These are phyloP conservation scores for Stachybotrys echinatus DNA, from an alignment of 2,329 filamentous ascomycete species.

Conservation along the genomic window DNA sequence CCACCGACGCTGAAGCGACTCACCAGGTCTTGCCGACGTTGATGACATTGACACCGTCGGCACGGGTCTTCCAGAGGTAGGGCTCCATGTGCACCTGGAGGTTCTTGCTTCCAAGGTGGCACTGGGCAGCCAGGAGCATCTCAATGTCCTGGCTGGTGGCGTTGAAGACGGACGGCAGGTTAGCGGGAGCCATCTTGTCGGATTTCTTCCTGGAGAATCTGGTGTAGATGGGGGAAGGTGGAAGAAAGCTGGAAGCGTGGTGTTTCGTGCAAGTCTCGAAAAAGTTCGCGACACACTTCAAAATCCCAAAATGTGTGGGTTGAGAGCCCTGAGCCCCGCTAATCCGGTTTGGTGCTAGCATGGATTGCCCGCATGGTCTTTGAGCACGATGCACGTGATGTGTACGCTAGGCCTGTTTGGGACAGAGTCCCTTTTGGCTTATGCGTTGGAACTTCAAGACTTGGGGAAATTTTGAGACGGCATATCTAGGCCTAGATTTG, in stretches of 20 bases:
- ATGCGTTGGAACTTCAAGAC: background rate
- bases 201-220: slow-evolving; percentile 28
- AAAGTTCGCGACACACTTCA: slow-evolving; percentile 37
- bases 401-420: slow-evolving; percentile 11
- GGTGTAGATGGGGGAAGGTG: slow-evolving; percentile 18
- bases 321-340: slow-evolving; percentile 27
- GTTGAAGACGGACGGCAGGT: slow-evolving; percentile 94
- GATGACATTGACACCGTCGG: slow-evolving; percentile 96
- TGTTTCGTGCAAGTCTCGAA: slow-evolving; percentile 22
- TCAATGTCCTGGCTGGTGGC: slow-evolving; percentile 98
- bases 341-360: slow-evolving; percentile 16
- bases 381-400: slow-evolving; percentile 25
- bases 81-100: slow-evolving; percentile 99
- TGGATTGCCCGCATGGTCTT: background rate
- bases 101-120: slow-evolving; percentile 98
- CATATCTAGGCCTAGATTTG: slow-evolving; percentile 3
- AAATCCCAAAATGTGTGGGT: slow-evolving; percentile 37
- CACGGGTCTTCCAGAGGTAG: slow-evolving; percentile 99
- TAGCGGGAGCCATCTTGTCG: slow-evolving; percentile 88
- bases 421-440: background rate
- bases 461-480: slow-evolving; percentile 28
- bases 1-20: slow-evolving; percentile 29
- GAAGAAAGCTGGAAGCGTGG: slow-evolving; percentile 18
- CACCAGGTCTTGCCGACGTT: slow-evolving; percentile 99
- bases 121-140: slow-evolving; percentile 96